Evolutionary conservation across 2,329 filamentous ascomycete genomes (phyloP), one percentile per base, ranked within the genome.

Genomic region (Shiraia sp.): DNA sequence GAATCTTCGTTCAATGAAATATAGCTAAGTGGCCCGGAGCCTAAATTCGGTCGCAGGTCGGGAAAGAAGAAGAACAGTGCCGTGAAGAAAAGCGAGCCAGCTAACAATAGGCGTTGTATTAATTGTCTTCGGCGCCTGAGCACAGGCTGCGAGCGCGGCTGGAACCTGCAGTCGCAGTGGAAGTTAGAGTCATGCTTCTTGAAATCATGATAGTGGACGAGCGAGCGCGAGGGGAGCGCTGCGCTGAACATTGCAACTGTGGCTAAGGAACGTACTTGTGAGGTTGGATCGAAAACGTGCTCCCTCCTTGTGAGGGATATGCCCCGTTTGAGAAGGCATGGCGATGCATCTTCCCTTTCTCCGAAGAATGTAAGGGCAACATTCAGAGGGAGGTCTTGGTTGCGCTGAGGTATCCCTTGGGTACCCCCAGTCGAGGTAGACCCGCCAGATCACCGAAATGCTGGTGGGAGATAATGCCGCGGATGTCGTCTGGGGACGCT

Each of bases 251-350:
- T 60, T 42, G 53, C 47, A 40, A 41, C 39, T 39, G 50, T 38
- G 36, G 4, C 19, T 8, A 22, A 22, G 19, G 52, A 64, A 67
- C 79, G 63, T 81, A 95, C 87, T 89, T 88, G 71, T 96, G 90
- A 57, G 90, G 88, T 57, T 88, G 90, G 63, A 95, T 91, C 55
- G 90, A 89, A 68, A 95, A 92, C 32, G 86, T 88, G 64, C 74
- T 75, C 60, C 85, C 85, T 47, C 79, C 81, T 52, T 85, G 80
- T 51, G 65, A 66, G 36, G 87, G 86, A 70, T 91, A 91, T 66
- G 77, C 77, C 51, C 90, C 91, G 75, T 93, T 95, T 51, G 86
- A 82, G 72, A 87, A 92, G 70, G 85, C 85, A 79, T 95, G 89
- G 76, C 90, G 83, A 69, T 92, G 88, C 83, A 93, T 90, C 83